phyloP scores from a whole-genome alignment of 768 basidiomycete species.

The Udeniomyces megalosporus region DNA sequence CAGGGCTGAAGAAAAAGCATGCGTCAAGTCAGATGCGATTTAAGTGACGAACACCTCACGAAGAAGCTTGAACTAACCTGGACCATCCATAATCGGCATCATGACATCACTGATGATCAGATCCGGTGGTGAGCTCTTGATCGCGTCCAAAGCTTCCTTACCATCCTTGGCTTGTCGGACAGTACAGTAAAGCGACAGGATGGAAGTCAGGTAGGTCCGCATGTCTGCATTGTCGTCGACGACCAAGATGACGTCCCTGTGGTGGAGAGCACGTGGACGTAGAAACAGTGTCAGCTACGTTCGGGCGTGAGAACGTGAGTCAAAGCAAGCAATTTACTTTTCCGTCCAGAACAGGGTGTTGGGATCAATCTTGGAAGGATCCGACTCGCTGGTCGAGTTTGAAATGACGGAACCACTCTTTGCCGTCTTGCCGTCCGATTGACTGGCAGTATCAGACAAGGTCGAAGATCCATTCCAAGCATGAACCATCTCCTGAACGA shows the following conservation, averaged over 20 bases:
- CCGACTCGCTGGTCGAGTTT: constrained; percentile 19
- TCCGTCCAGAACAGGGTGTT: constrained; percentile 29
- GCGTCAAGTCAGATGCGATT: no score
- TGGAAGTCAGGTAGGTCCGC: constrained; percentile 16
- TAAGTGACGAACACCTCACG: no score
- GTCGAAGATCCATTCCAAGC: background rate
- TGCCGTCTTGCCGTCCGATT: background rate
- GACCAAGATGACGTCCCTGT: constrained; percentile 6
- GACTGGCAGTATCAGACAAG: constrained; percentile 11
- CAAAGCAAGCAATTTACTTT: constrained; percentile 25
- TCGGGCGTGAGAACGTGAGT: constrained; percentile 23
- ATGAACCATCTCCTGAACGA: background rate
- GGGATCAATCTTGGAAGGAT: constrained; percentile 26
- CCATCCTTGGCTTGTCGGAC: constrained; percentile 24
- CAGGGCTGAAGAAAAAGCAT: no score
- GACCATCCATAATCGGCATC: no score
- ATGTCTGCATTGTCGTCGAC: constrained; percentile 14
- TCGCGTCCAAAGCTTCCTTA: constrained; percentile 8
- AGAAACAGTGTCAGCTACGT: background rate
- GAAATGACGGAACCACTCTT: background rate
- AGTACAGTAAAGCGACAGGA: constrained; percentile 28
- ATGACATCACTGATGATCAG: constrained; percentile 29
- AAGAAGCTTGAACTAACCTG: no score
- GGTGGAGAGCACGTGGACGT: constrained; percentile 23
- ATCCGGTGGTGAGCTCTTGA: constrained; percentile 19